Conservation (phyloP, 768 basidiomycete species). For the Amanita exitialis region DNA sequence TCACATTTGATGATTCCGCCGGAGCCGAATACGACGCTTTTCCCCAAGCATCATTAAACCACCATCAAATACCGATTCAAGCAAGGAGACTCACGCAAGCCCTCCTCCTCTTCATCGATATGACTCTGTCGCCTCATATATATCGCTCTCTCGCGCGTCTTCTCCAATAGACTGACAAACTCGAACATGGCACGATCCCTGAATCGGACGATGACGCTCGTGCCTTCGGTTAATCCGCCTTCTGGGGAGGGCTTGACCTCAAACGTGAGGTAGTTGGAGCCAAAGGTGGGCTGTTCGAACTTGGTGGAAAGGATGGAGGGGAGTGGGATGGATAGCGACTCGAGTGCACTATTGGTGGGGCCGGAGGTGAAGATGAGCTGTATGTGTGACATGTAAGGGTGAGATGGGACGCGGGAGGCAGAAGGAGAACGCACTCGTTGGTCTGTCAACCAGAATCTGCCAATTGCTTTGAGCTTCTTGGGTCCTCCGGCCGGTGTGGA, state of each 20-base stretch:
- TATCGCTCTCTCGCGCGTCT: conserved; percentile 65
- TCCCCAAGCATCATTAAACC: not conserved
- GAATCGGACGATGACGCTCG: conserved; percentile 57
- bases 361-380: conserved; percentile 55
- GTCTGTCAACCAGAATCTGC: conserved; percentile 58
- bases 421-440: conserved; percentile 43
- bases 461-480: conserved; percentile 49
- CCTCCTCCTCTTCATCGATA: conserved; percentile 54
- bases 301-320: conserved; percentile 54
- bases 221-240: conserved; percentile 59
- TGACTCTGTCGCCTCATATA: conserved; percentile 59
- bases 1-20: conserved; percentile 27
- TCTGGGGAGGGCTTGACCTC: conserved; percentile 56
- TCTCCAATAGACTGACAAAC: conserved; percentile 65
- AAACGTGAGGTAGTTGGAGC: conserved; percentile 55
- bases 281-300: conserved; percentile 71
- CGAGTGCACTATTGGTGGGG: conserved; percentile 24
- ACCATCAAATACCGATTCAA: not conserved
- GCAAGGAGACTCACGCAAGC: conserved; percentile 39
- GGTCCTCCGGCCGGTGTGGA: conserved; percentile 29
- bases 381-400: not conserved
- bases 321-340: conserved; percentile 50
- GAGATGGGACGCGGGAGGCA: not conserved
- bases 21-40: conserved; percentile 38
- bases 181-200: conserved; percentile 61